Percentiles rank a stretch among this genome's conserved stretches.
phyloP scores from a whole-genome alignment of 176 grass and related monocot species.

The Puccinellia tenuiflora region DNA sequence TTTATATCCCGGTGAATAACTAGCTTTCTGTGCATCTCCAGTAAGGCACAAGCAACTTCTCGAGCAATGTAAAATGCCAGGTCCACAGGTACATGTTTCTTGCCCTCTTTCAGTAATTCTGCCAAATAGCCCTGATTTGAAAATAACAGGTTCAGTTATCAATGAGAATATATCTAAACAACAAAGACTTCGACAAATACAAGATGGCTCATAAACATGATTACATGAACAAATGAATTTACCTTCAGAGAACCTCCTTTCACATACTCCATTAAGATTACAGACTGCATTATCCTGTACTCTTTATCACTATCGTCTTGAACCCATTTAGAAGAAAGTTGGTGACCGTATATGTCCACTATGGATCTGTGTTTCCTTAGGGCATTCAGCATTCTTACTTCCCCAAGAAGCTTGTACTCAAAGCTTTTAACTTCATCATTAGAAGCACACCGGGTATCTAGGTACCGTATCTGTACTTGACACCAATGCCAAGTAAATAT shows the following conservation, averaged over 20 bases:
- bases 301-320: slow-evolving; percentile 57
- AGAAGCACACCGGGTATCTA: slow-evolving; percentile 50
- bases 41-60: slow-evolving; percentile 75
- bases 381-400: slow-evolving; percentile 89
- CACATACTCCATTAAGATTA: slow-evolving; percentile 90
- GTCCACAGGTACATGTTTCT: slow-evolving; percentile 61
- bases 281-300: slow-evolving; percentile 78
- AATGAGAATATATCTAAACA: not conserved
- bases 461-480: slow-evolving; percentile 53
- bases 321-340: slow-evolving; percentile 91
- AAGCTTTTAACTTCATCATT: slow-evolving; percentile 64
- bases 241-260: slow-evolving; percentile 95
- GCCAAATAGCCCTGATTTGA: slow-evolving; percentile 63
- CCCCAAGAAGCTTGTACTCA: slow-evolving; percentile 75
- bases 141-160: slow-evolving; percentile 7
- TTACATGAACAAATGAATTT: slow-evolving; percentile 2
- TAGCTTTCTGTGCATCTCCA: slow-evolving; percentile 75
- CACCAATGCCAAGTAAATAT: slow-evolving; percentile 8
- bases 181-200: not conserved
- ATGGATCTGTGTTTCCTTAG: slow-evolving; percentile 81
- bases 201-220: not conserved
- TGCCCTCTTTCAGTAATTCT: slow-evolving; percentile 60
- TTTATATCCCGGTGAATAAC: slow-evolving; percentile 98
- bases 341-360: slow-evolving; percentile 91
- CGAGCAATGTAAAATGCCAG: slow-evolving; percentile 68